Percentiles rank a stretch among this genome's conserved stretches.
These are phyloP conservation scores for Mortierella polycephala DNA, from an alignment of 371 early-diverging fungal species.

Conservation along the genomic window DNA sequence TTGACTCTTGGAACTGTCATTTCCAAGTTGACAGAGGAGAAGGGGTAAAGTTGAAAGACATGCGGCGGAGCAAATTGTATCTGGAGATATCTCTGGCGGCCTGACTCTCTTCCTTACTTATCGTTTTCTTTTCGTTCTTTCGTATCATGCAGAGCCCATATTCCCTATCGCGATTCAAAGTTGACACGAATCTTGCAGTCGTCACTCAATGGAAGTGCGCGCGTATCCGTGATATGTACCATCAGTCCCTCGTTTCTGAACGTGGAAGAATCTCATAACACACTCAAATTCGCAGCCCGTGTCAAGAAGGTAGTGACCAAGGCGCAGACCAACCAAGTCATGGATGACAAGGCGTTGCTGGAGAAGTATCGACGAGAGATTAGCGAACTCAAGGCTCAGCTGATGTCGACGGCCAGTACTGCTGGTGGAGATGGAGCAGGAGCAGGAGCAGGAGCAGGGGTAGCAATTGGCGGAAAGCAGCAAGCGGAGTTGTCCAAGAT, in stretches of 20 bases:
- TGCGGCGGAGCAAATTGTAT: too few relatives aligned
- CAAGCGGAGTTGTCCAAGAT: slow-evolving; percentile 49
- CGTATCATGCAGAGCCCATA: slow-evolving; percentile 61
- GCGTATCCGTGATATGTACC: slow-evolving; percentile 84
- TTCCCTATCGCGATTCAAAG: slow-evolving; percentile 93
- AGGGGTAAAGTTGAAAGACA: slow-evolving; percentile 43
- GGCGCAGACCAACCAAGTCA: slow-evolving; percentile 76
- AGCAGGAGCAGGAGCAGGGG: background rate
- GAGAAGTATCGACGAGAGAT: slow-evolving; percentile 89
- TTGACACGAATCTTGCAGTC: slow-evolving; percentile 88
- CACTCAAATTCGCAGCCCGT: slow-evolving; percentile 88
- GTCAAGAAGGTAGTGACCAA: slow-evolving; percentile 76
- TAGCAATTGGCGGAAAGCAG: slow-evolving; percentile 19
- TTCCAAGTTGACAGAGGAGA: slow-evolving; percentile 76
- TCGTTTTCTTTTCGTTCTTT: background rate
- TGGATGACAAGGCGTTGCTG: slow-evolving; percentile 88
- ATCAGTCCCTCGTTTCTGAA: slow-evolving; percentile 71
- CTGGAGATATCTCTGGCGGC: too few relatives aligned
- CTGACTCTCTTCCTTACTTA: background rate
- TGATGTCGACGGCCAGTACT: slow-evolving; percentile 62
- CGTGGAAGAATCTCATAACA: slow-evolving; percentile 83
- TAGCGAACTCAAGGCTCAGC: slow-evolving; percentile 80
- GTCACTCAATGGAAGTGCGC: slow-evolving; percentile 82
- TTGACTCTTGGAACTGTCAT: slow-evolving; percentile 93
- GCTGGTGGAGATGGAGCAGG: slow-evolving; percentile 12